A percentile compares a stretch with the other conserved stretches of the same genome.
Evolutionary conservation across 768 basidiomycete genomes (phyloP).

Genomic region (Mycena pura): DNA sequence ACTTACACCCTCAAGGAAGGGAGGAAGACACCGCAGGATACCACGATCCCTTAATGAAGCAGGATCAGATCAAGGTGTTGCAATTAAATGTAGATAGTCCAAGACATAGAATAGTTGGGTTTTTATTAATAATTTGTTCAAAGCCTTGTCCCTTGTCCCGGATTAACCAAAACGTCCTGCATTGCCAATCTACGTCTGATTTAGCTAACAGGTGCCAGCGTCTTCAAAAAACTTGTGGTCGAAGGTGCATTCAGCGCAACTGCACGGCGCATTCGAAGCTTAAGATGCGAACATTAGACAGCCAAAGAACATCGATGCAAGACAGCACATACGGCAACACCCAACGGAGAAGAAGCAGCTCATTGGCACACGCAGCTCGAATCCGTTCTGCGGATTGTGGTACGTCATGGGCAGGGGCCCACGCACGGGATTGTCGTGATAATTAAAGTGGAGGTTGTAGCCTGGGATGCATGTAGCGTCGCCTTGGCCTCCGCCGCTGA

Average conservation of each 20-base stretch:
- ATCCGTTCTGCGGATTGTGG: not conserved
- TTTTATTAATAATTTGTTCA: no score
- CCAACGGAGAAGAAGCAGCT: not conserved
- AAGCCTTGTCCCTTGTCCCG: no score
- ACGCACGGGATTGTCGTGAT: not conserved
- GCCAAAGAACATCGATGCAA: not conserved
- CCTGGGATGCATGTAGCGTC: not conserved
- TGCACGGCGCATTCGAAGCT: not conserved
- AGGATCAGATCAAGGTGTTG: no score
- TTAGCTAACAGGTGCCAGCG: no score
- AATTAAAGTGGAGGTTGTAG: not conserved
- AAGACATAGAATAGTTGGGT: no score
- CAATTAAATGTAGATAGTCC: no score
- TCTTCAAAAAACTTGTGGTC: no score
- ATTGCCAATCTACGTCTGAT: no score
- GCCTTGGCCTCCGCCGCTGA: not conserved
- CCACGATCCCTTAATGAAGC: no score
- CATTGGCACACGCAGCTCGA: not conserved
- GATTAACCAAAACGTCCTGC: no score
- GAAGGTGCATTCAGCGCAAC: not conserved
- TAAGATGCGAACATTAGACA: not conserved
- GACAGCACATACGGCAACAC: not conserved
- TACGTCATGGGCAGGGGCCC: not conserved
- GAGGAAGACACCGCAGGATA: no score
- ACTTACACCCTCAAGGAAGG: no score